phyloP scores from a whole-genome alignment of 2,329 filamentous ascomycete species.

The Fusarium papillatum region DNA sequence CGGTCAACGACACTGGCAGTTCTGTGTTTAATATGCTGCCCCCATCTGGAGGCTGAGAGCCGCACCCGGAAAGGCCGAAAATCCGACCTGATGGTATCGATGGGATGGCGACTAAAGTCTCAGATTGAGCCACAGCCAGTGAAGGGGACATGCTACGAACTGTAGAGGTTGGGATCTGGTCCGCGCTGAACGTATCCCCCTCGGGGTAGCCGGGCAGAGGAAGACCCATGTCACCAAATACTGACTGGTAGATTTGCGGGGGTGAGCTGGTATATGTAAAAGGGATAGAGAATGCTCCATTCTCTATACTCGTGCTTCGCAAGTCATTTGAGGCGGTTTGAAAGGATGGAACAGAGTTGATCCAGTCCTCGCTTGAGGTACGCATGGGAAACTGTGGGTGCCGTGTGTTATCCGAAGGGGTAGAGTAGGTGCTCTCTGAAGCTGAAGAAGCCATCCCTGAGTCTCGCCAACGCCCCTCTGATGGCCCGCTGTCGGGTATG shows the following conservation, averaged over 20 bases:
- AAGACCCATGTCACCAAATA: conserved; percentile 49
- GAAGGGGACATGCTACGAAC: conserved; percentile 65
- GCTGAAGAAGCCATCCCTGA: conserved; percentile 60
- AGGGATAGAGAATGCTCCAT: conserved; percentile 44
- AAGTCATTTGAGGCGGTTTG: conserved; percentile 32
- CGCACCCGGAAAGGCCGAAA: conserved; percentile 52
- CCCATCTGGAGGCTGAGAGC: conserved; percentile 57
- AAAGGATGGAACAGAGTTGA: conserved; percentile 45
- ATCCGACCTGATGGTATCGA: conserved; percentile 52
- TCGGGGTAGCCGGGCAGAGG: conserved; percentile 53
- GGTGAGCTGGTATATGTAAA: conserved; percentile 45
- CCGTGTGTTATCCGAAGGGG: conserved; percentile 55
- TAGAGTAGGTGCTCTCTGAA: conserved; percentile 63
- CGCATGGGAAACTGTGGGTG: conserved; percentile 43
- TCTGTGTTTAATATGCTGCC: conserved; percentile 50
- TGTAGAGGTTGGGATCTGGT: conserved; percentile 55
- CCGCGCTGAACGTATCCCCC: conserved; percentile 50
- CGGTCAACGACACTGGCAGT: conserved; percentile 51
- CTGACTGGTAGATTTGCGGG: conserved; percentile 48
- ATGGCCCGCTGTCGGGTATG: conserved; percentile 36
- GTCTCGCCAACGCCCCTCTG: conserved; percentile 50
- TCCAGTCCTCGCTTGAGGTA: conserved; percentile 50
- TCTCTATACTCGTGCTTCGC: conserved; percentile 37
- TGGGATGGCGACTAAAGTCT: conserved; percentile 62
- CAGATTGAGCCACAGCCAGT: conserved; percentile 61